Percentiles rank a stretch among this genome's conserved stretches.
Evolutionary conservation across 2,329 filamentous ascomycete genomes (phyloP).

Genomic region (Trichophyton equinum): DNA sequence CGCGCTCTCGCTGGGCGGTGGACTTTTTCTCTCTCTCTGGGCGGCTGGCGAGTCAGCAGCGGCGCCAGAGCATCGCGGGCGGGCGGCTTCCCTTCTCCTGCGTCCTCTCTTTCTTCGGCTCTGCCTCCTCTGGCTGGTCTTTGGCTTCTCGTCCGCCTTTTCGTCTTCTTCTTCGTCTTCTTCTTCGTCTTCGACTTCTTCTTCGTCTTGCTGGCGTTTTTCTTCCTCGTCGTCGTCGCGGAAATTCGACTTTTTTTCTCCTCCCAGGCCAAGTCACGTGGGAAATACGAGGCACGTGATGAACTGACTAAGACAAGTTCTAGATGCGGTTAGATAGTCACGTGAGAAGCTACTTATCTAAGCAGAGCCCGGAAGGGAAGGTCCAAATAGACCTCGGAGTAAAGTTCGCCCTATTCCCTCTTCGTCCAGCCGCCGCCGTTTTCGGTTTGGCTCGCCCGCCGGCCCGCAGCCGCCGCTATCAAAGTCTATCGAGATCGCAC

Average conservation of each 20-base stretch:
- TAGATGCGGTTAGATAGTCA: background rate
- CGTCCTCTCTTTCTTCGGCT: background rate
- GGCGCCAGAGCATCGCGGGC: background rate
- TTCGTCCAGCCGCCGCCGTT: too few species aligned
- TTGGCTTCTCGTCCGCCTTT: background rate
- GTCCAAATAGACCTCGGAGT: too few species aligned
- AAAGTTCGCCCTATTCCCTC: too few species aligned
- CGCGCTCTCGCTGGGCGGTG: background rate
- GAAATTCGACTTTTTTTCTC: background rate
- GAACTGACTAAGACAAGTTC: background rate
- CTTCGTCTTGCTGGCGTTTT: background rate
- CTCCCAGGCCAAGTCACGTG: background rate
- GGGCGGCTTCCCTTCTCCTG: too few species aligned
- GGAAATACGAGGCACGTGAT: background rate
- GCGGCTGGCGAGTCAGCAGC: constrained; percentile 1
- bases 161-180: background rate
- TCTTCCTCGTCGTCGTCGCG: background rate
- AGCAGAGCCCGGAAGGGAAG: too few species aligned
- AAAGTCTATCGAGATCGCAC: too few species aligned
- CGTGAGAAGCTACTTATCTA: too few species aligned
- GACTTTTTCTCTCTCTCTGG: background rate
- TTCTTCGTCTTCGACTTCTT: background rate
- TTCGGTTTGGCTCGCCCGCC: too few species aligned
- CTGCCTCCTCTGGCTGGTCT: background rate
- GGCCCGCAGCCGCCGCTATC: too few species aligned